A percentile compares a stretch with the other conserved stretches of the same genome.
phyloP scores from a whole-genome alignment of 1,284 basidiomycete species.

The Kwoniella shivajii region DNA sequence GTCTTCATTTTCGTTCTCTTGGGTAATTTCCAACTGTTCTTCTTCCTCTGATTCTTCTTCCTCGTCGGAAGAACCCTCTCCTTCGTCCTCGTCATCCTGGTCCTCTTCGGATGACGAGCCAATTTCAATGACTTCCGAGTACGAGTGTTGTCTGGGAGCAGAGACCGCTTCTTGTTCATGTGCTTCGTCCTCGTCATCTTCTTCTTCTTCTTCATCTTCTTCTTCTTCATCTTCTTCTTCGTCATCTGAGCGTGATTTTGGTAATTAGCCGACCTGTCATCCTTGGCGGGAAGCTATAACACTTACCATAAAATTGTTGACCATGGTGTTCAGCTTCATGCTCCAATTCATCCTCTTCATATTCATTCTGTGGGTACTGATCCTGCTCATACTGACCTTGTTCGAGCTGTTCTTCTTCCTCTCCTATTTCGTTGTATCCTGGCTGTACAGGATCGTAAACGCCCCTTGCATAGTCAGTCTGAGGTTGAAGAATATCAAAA shows the following conservation, averaged over 20 bases:
- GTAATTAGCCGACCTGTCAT: background rate
- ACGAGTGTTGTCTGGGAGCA: background rate
- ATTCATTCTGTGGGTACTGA: constrained; percentile 1
- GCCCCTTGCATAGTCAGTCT: background rate
- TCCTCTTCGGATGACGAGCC: constrained; percentile 21
- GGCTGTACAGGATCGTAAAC: background rate
- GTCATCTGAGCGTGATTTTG: constrained; percentile 6
- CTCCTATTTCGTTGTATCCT: background rate
- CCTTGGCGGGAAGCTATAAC: background rate
- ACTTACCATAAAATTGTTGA: constrained; percentile 5
- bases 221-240: constrained; percentile 6
- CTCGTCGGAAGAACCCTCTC: too few species aligned
- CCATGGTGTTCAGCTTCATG: constrained; percentile 10
- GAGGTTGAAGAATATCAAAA: background rate
- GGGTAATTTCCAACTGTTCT: constrained; percentile 7
- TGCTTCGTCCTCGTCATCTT: constrained; percentile 3
- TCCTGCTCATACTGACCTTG: constrained; percentile 15
- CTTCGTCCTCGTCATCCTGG: constrained; percentile 12
- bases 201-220: constrained; percentile 14
- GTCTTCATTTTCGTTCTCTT: constrained; percentile 8
- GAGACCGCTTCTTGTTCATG: background rate
- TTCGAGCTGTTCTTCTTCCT: background rate
- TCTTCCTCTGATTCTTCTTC: constrained; percentile 5
- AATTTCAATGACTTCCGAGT: constrained; percentile 14
- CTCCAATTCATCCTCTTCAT: constrained; percentile 9